Conservation (phyloP, 495 filamentous ascomycete genomes). For the Aspergillus nidulans region DNA sequence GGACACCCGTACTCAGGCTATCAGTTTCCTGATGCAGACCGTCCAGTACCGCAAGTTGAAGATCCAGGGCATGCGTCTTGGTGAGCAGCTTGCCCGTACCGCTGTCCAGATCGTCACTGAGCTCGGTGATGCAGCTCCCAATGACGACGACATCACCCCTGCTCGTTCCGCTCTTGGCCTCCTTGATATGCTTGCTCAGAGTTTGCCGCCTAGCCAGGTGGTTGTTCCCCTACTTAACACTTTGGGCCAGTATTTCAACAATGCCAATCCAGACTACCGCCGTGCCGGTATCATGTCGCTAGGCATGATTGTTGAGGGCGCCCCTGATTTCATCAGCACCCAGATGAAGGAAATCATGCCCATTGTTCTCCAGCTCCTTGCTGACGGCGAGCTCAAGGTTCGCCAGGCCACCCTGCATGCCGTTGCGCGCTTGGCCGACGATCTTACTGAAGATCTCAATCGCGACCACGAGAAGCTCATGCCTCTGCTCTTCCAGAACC, state of each 20-base stretch:
- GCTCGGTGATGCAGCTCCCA: slow-evolving; percentile 62
- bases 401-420: slow-evolving; percentile 81
- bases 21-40: slow-evolving; percentile 89
- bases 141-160: slow-evolving; percentile 88
- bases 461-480: slow-evolving; percentile 79
- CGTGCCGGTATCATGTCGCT: slow-evolving; percentile 88
- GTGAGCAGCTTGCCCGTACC: slow-evolving; percentile 80
- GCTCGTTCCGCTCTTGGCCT: slow-evolving; percentile 80
- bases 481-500: slow-evolving; percentile 77
- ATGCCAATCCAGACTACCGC: slow-evolving; percentile 66
- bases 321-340: slow-evolving; percentile 90
- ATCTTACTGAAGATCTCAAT: slow-evolving; percentile 82
- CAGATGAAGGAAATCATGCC: slow-evolving; percentile 85
- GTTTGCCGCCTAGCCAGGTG: slow-evolving; percentile 88
- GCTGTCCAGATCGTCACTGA: slow-evolving; percentile 84
- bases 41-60: slow-evolving; percentile 91
- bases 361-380: slow-evolving; percentile 75
- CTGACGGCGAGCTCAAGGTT: slow-evolving; percentile 76
- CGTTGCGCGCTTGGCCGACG: slow-evolving; percentile 84
- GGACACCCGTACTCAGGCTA: slow-evolving; percentile 81
- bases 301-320: slow-evolving; percentile 92
- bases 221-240: slow-evolving; percentile 86
- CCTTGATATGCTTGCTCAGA: slow-evolving; percentile 80
- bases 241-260: slow-evolving; percentile 74
- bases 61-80: slow-evolving; percentile 80